These are phyloP conservation scores for Thalia dealbata DNA, from an alignment of 176 grass and related monocot genomes.

Conservation along the genomic window DNA sequence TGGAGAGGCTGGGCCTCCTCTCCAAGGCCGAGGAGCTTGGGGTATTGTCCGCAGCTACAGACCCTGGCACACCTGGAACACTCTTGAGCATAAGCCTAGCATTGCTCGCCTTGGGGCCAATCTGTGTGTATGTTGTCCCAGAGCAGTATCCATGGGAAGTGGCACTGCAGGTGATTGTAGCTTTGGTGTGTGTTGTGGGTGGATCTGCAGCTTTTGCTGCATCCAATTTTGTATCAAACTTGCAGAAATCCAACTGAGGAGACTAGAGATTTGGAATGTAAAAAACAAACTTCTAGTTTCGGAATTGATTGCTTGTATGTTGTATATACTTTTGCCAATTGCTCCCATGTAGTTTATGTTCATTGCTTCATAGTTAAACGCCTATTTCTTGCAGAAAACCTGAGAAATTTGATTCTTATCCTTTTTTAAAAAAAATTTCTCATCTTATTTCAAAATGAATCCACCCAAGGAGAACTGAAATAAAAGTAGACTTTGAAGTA, in stretches of 20 bases:
- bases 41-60: slow-evolving; percentile 72
- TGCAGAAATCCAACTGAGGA: slow-evolving; percentile 49
- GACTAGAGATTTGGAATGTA: not conserved
- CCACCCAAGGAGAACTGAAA: too few relatives aligned
- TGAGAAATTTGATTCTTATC: too few relatives aligned
- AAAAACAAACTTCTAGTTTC: not conserved
- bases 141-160: slow-evolving; percentile 82
- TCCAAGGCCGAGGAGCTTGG: slow-evolving; percentile 91
- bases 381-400: too few relatives aligned
- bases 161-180: slow-evolving; percentile 52
- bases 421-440: too few relatives aligned
- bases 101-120: slow-evolving; percentile 54
- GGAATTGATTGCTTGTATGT: not conserved
- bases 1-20: slow-evolving; percentile 71
- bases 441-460: too few relatives aligned
- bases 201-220: slow-evolving; percentile 74
- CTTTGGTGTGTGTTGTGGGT: slow-evolving; percentile 49
- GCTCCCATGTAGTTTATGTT: too few relatives aligned
- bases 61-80: slow-evolving; percentile 46
- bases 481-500: too few relatives aligned
- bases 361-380: too few relatives aligned
- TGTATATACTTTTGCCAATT: too few relatives aligned
- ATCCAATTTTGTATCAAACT: slow-evolving; percentile 69
- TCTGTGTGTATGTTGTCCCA: slow-evolving; percentile 60
- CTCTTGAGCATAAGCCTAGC: slow-evolving; percentile 46